These are phyloP conservation scores for Dendrobium chrysotoxum DNA, from an alignment of 106 monocot genomes.

Conservation along the genomic window DNA sequence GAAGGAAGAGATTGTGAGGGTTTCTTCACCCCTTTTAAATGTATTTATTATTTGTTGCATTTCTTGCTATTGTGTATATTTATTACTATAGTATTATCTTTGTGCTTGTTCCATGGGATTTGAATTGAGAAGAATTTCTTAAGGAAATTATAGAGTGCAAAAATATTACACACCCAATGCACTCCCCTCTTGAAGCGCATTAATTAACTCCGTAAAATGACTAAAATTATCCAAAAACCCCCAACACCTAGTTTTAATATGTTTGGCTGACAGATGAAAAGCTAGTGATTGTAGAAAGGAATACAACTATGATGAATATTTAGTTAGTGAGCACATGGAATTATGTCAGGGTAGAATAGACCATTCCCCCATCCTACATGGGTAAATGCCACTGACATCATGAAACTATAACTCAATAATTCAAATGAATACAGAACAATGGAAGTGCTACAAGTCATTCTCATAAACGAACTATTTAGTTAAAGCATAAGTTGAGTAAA, in stretches of 20 bases:
- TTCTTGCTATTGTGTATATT: no score
- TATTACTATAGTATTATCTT: no score
- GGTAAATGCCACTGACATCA: background rate
- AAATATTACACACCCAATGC: no score
- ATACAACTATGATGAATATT: background rate
- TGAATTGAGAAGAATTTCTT: no score
- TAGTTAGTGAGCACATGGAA: background rate
- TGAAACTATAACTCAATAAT: background rate
- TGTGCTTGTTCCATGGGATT: no score
- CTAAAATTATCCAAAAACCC: background rate
- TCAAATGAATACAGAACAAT: background rate
- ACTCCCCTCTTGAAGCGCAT: no score
- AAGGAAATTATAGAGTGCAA: no score
- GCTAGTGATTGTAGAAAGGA: background rate
- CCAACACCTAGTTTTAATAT: background rate
- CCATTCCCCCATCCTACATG: background rate
- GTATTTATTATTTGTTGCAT: no score
- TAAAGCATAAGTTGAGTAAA: background rate
- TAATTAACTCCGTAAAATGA: background rate
- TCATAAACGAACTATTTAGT: background rate
- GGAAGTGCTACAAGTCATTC: background rate
- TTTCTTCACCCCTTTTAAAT: no score
- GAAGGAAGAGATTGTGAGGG: no score
- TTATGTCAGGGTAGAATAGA: background rate
- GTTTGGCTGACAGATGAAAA: background rate